Percentiles rank a stretch among this genome's conserved stretches.
These are phyloP conservation scores for Pleurotus pulmonarius DNA, from an alignment of 768 basidiomycete species.

Conservation along the genomic window DNA sequence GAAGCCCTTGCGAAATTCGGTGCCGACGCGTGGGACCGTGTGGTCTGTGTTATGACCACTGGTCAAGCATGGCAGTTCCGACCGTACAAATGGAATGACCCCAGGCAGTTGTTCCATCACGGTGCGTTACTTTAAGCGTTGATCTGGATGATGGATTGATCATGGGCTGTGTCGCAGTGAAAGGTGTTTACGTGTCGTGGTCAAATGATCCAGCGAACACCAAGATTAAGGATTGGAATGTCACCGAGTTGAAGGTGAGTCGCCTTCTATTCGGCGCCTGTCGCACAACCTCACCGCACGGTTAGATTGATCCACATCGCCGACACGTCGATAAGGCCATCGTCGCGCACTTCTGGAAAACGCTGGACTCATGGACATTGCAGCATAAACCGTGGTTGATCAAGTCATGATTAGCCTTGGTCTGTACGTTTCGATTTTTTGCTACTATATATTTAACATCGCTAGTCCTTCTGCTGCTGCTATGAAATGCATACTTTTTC, in stretches of 20 bases:
- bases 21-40: slow-evolving; percentile 92
- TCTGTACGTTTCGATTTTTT: too few relatives aligned
- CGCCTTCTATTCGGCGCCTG: not conserved
- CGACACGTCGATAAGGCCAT: slow-evolving; percentile 93
- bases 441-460: too few relatives aligned
- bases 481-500: too few relatives aligned
- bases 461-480: too few relatives aligned
- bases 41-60: slow-evolving; percentile 97
- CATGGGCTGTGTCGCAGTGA: slow-evolving; percentile 51
- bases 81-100: slow-evolving; percentile 96
- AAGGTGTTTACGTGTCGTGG: slow-evolving; percentile 95
- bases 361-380: slow-evolving; percentile 81
- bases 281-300: not conserved
- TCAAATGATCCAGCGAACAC: slow-evolving; percentile 86
- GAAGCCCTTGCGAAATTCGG: slow-evolving; percentile 93
- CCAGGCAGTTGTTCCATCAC: slow-evolving; percentile 87
- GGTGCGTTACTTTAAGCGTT: slow-evolving; percentile 42
- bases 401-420: slow-evolving; percentile 18
- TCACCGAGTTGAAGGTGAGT: slow-evolving; percentile 84
- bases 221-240: slow-evolving; percentile 95
- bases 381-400: slow-evolving; percentile 78
- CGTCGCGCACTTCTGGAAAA: slow-evolving; percentile 95
- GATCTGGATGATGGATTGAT: not conserved
- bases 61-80: slow-evolving; percentile 98
- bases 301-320: slow-evolving; percentile 83